Conservation (phyloP, 306 rosid species). For the Comarum palustre region DNA sequence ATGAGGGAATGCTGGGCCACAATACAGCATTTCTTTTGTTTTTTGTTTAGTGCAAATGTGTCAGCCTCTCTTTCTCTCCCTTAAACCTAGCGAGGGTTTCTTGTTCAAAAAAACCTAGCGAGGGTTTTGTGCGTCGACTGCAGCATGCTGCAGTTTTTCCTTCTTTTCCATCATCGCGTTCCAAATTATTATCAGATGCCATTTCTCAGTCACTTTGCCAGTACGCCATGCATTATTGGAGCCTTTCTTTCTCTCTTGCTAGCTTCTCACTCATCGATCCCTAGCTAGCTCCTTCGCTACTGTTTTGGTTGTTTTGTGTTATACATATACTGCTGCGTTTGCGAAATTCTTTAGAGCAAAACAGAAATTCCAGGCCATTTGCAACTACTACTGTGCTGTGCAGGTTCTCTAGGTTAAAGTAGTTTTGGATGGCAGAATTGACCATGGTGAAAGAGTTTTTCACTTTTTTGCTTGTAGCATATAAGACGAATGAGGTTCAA, state of each 20-base stretch:
- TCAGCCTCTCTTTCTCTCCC: constrained; percentile 35
- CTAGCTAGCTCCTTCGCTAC: constrained; percentile 17
- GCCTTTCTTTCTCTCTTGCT: constrained; percentile 6
- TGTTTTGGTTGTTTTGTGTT: constrained; percentile 16
- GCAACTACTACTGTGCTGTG: neutral
- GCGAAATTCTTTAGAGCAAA: no score
- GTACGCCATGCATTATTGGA: constrained; percentile 23
- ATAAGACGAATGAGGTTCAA: neutral
- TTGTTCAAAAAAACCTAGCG: no score
- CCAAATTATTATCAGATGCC: constrained; percentile 14
- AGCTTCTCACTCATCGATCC: neutral
- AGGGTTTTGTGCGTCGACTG: constrained; percentile 53
- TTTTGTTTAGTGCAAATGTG: constrained; percentile 29
- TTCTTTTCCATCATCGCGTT: neutral
- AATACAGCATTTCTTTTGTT: constrained; percentile 38
- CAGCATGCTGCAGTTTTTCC: constrained; percentile 27
- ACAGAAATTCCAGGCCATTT: no score
- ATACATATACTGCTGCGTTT: constrained; percentile 1
- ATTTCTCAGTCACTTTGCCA: constrained; percentile 8
- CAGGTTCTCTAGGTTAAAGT: neutral
- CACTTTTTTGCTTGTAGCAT: neutral
- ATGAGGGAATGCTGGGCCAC: constrained; percentile 55
- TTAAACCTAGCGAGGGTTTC: neutral
- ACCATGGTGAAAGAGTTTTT: neutral
- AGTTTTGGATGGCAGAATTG: neutral